Percentiles rank a stretch among this genome's conserved stretches.
Evolutionary conservation across 495 filamentous ascomycete species (phyloP).

Genomic region (Aspergillus affinis): DNA sequence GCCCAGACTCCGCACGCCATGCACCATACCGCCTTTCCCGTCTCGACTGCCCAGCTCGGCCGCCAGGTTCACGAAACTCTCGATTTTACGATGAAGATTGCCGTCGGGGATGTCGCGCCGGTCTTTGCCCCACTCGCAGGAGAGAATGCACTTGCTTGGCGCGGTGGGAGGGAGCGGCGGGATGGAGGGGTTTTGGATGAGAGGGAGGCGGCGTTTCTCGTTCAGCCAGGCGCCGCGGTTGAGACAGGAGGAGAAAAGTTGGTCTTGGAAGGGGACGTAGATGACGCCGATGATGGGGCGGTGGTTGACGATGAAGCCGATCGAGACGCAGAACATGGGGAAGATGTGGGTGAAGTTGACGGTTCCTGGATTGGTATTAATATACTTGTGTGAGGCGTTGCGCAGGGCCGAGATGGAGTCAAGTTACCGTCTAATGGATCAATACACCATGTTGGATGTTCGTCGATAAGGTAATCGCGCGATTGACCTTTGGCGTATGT

Average conservation of each 20-base stretch:
- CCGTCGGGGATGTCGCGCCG: conserved; percentile 59
- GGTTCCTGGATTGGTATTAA: conserved; percentile 38
- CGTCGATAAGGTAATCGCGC: conserved; percentile 61
- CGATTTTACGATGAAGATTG: conserved; percentile 64
- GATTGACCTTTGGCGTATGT: conserved; percentile 59
- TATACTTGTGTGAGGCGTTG: background rate
- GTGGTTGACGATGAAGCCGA: conserved; percentile 58
- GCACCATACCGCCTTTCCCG: conserved; percentile 65
- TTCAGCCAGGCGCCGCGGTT: conserved; percentile 67
- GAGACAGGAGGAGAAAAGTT: conserved; percentile 60
- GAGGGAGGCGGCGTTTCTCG: conserved; percentile 56
- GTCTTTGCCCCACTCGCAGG: conserved; percentile 74
- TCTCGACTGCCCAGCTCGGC: conserved; percentile 55
- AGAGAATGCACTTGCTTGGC: conserved; percentile 64
- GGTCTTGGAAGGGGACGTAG: conserved; percentile 61
- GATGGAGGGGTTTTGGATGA: conserved; percentile 53
- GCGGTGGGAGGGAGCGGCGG: conserved; percentile 61
- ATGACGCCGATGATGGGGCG: conserved; percentile 63
- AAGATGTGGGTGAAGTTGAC: conserved; percentile 73
- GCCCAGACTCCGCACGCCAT: conserved; percentile 60
- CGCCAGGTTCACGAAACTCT: conserved; percentile 71
- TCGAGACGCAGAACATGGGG: conserved; percentile 72
- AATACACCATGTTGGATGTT: conserved; percentile 65
- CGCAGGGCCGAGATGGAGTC: background rate
- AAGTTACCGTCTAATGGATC: conserved; percentile 62